Evolutionary conservation across 2,329 filamentous ascomycete species (phyloP).

Genomic region (Colletotrichum sp.): DNA sequence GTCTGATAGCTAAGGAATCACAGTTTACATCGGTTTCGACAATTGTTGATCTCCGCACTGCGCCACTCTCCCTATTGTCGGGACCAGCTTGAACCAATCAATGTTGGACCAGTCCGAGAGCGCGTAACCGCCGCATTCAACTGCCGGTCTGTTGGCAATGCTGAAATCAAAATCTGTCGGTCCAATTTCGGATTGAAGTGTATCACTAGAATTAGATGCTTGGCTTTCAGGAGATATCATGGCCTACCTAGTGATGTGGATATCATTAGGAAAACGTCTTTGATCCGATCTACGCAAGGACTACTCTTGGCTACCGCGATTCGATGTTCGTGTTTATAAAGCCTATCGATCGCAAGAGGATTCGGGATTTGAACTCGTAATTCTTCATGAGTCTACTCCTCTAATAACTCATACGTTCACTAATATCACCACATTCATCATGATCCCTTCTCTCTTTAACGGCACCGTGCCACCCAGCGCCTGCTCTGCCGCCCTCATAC

Average conservation of each 20-base stretch:
- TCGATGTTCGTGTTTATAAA: not conserved
- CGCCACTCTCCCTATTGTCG: not conserved
- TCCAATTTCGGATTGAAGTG: not conserved
- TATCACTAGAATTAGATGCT: not conserved
- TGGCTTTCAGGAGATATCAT: not conserved
- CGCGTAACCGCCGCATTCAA: not conserved
- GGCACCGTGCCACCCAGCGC: not conserved
- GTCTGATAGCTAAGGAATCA: too few relatives aligned
- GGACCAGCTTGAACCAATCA: not conserved
- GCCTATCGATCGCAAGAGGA: not conserved
- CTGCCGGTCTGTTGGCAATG: not conserved
- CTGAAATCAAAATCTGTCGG: not conserved
- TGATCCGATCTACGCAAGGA: not conserved
- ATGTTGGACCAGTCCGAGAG: not conserved
- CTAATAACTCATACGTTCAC: not conserved
- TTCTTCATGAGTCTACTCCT: not conserved
- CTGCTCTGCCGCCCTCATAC: not conserved
- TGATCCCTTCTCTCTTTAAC: not conserved
- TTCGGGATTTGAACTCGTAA: not conserved
- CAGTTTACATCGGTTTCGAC: too few relatives aligned
- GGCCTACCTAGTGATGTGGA: not conserved
- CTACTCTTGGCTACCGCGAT: not conserved
- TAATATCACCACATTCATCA: not conserved
- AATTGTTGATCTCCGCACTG: not conserved
- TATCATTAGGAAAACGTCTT: not conserved